phyloP scores from a whole-genome alignment of 495 filamentous ascomycete species.

The Xylaria telfairii region DNA sequence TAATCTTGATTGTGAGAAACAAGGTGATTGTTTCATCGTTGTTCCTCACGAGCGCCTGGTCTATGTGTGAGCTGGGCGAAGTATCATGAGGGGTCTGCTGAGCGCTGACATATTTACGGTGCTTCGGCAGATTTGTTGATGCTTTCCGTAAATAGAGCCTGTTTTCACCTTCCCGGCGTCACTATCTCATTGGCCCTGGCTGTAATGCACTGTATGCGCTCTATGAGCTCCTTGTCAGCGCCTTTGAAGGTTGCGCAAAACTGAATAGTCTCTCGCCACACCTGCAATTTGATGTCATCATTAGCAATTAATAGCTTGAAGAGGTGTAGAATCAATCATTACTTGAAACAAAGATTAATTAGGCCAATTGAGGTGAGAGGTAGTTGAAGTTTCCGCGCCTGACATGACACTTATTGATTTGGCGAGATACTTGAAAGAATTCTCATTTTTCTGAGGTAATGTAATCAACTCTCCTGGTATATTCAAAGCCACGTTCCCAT shows the following conservation, averaged over 20 bases:
- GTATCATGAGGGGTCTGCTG: slow-evolving; percentile 48
- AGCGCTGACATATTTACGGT: slow-evolving; percentile 49
- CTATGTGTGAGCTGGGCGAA: slow-evolving; percentile 35
- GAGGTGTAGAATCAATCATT: background rate
- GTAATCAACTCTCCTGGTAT: no score
- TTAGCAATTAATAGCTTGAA: background rate
- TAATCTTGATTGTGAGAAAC: background rate
- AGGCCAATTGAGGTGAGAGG: background rate
- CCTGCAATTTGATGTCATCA: background rate
- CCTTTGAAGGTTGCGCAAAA: slow-evolving; percentile 31
- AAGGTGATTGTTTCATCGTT: background rate
- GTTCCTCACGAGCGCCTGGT: background rate
- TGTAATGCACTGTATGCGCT: slow-evolving; percentile 44
- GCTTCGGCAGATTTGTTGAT: slow-evolving; percentile 41
- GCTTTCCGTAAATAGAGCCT: slow-evolving; percentile 29
- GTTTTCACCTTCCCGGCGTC: slow-evolving; percentile 30
- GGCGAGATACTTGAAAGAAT: background rate
- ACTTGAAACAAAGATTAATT: background rate
- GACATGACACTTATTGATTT: background rate
- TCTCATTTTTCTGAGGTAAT: background rate
- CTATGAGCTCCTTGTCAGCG: slow-evolving; percentile 37
- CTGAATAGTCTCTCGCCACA: slow-evolving; percentile 25
- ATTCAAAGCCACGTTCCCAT: no score
- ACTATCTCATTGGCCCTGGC: slow-evolving; percentile 20
- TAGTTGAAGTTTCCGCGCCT: background rate